These are phyloP conservation scores for Sanghuangporus baumii DNA, from an alignment of 1,284 basidiomycete species.

Conservation along the genomic window DNA sequence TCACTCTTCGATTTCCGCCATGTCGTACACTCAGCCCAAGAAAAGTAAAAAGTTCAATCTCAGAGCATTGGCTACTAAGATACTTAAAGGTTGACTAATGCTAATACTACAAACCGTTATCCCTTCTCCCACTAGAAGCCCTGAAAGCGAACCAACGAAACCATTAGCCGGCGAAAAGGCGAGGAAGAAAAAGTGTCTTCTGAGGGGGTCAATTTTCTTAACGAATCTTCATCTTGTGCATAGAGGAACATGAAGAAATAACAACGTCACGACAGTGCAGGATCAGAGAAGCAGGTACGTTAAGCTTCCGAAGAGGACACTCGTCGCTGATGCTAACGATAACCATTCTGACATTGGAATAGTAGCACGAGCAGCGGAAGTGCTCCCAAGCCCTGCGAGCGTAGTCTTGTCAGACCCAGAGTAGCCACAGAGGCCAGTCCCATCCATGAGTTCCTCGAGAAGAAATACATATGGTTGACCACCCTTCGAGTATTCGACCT, in stretches of 20 bases:
- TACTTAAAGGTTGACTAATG: background rate
- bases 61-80: no score
- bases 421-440: conserved; percentile 10
- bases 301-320: background rate
- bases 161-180: background rate
- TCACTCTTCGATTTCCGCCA: no score
- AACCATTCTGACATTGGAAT: background rate
- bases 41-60: no score
- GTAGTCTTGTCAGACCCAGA: background rate
- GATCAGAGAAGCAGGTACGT: background rate
- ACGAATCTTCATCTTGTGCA: background rate
- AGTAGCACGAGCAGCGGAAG: background rate
- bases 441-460: background rate
- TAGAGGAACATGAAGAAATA: background rate
- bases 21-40: no score
- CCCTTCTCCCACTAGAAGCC: background rate
- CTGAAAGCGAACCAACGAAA: background rate
- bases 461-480: conserved; percentile 32
- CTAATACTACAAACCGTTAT: background rate
- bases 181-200: background rate
- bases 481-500: conserved; percentile 53
- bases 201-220: background rate
- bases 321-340: background rate
- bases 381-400: background rate
- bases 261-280: conserved; percentile 31